Percentiles rank a stretch among this genome's conserved stretches.
These are phyloP conservation scores for Zopfochytrium polystomum DNA, from an alignment of 371 early-diverging fungal species.

Conservation along the genomic window DNA sequence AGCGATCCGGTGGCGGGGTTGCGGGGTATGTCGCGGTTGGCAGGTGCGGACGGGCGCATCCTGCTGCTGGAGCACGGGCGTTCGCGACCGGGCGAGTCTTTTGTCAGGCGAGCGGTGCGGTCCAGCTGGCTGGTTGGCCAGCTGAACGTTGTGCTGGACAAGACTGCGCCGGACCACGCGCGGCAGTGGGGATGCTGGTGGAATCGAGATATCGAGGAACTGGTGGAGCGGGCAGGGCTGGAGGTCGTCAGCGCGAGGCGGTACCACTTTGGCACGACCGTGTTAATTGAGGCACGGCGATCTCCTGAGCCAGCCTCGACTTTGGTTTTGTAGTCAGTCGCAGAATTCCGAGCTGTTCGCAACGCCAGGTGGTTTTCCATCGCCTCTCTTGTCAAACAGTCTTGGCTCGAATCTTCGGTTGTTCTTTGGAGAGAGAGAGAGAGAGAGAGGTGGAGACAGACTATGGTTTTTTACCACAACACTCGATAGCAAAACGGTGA, in stretches of 20 bases:
- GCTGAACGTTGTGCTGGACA: slow-evolving; percentile 68
- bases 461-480: no score
- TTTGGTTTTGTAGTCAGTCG: no score
- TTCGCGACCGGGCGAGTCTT: slow-evolving; percentile 21
- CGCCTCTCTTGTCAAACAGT: no score
- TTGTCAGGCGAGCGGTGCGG: no score
- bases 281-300: no score
- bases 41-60: slow-evolving; percentile 60
- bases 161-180: slow-evolving; percentile 67
- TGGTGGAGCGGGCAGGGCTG: slow-evolving; percentile 59
- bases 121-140: slow-evolving; percentile 49
- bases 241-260: slow-evolving; percentile 57
- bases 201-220: slow-evolving; percentile 74
- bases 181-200: slow-evolving; percentile 84
- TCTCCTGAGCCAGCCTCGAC: no score
- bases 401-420: no score
- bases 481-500: no score
- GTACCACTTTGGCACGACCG: slow-evolving; percentile 82
- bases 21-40: slow-evolving; percentile 58
- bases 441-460: no score
- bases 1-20: slow-evolving; percentile 66
- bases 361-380: no score
- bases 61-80: slow-evolving; percentile 79
- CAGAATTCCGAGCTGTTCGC: no score
- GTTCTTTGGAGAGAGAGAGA: no score